Evolutionary conservation across 805 yeast species (phyloP), one percentile per base, ranked within the genome.

Genomic region (Pichia phayaonensis): DNA sequence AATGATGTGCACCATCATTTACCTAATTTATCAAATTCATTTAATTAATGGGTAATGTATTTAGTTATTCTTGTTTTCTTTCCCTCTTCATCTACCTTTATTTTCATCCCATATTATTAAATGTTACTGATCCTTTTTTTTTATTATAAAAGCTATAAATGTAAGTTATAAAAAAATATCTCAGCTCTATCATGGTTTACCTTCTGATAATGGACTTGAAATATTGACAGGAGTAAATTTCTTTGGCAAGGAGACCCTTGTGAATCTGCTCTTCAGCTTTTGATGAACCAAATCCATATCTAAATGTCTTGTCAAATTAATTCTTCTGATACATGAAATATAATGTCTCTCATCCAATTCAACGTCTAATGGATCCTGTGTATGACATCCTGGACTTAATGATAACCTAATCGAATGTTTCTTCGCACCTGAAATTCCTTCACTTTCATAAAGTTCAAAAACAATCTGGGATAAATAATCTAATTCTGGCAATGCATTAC

Each of bases 331-430:
- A 63, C 97, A 92, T 24, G 97, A 90, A 55, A 94, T 94, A 68
- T 94, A 92, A 69, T 94, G 99, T 64, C 89, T 90, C 44, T 89
- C 92, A 69, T 94, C 99, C 44, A 94, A 74, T 67, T 92, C 97
- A 44, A 95, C 96, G 69, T 94, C 99, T 56, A 94, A 75, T 26
- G 99, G 99, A 67, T 92, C 96, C 61, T 90, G 96, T 0, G 98
- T 90, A 69, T 94, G 97, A 68, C 99, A 94, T 21, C 99, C 99
- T 1, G 99, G 98, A 6, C 97, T 86, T 59, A 94, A 75, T n/a
- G 92, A 84, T 54, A 94, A 75, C 61, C 98, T 77, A 50, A 94
- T 85, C 6, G 97, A 85, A 65, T 92, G 96, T 61, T 86, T 84
- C 67, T 88, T 87, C 48, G 80, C 82, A 10, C 84, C 83, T 11